phyloP scores from a whole-genome alignment of 805 yeast genomes.

The Tetrapisispora namnaoensis region DNA sequence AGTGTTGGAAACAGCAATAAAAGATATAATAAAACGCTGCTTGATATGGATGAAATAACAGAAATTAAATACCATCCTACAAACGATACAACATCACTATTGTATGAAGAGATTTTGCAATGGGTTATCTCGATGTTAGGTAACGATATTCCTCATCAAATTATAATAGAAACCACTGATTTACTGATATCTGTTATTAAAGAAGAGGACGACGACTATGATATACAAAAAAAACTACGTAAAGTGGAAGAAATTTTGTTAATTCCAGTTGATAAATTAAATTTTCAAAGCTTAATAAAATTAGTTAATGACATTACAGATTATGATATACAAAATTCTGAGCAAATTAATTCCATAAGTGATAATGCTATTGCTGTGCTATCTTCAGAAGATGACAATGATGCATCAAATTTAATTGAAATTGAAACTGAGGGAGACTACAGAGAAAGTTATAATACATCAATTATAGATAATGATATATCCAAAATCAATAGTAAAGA shows the following conservation, averaged over 20 bases:
- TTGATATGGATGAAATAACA: slow-evolving; percentile 35
- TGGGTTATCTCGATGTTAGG: slow-evolving; percentile 51
- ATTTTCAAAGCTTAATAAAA: slow-evolving; percentile 36
- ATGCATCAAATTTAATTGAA: slow-evolving; percentile 1
- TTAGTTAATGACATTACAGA: slow-evolving; percentile 44
- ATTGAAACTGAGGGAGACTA: not conserved
- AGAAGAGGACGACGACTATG: slow-evolving; percentile 10
- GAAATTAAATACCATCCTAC: slow-evolving; percentile 55
- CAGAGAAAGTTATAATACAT: not conserved
- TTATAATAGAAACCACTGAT: slow-evolving; percentile 36
- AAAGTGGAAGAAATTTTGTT: slow-evolving; percentile 39
- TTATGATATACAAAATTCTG: slow-evolving; percentile 22
- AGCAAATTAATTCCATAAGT: slow-evolving; percentile 13
- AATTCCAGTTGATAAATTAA: slow-evolving; percentile 23
- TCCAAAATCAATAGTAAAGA: slow-evolving; percentile 4
- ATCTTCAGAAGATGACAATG: slow-evolving; percentile 38
- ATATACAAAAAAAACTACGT: slow-evolving; percentile 35
- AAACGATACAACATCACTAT: slow-evolving; percentile 38
- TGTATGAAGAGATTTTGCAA: slow-evolving; percentile 47
- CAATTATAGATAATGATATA: not conserved
- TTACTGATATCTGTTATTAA: slow-evolving; percentile 15
- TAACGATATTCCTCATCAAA: slow-evolving; percentile 66
- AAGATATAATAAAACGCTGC: slow-evolving; percentile 17
- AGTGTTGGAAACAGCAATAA: not conserved
- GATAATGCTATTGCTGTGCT: slow-evolving; percentile 37